Percentiles rank a stretch among this genome's conserved stretches.
phyloP scores from a whole-genome alignment of 805 yeast species.

The Saccharomycopsis schoenii region DNA sequence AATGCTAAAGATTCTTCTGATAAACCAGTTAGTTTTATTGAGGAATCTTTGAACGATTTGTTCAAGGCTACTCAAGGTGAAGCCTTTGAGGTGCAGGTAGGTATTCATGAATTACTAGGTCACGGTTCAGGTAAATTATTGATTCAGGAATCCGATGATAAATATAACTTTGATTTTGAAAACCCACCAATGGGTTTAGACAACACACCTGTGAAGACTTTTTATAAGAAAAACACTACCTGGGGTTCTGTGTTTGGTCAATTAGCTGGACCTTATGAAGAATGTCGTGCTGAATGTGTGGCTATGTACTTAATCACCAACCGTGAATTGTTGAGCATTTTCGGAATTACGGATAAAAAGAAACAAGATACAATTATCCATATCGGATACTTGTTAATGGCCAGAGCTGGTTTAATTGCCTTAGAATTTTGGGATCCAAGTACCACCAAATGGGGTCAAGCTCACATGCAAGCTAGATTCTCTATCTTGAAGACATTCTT shows the following conservation, averaged over 20 bases:
- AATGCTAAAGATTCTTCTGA: conserved; percentile 64
- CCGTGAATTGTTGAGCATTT: conserved; percentile 56
- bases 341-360: conserved; percentile 48
- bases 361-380: conserved; percentile 57
- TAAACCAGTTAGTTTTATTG: conserved; percentile 58
- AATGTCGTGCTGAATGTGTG: conserved; percentile 86
- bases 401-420: conserved; percentile 76
- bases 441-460: conserved; percentile 82
- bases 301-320: conserved; percentile 74
- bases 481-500: conserved; percentile 71
- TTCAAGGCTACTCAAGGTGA: conserved; percentile 67
- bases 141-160: conserved; percentile 46
- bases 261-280: conserved; percentile 81
- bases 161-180: conserved; percentile 59
- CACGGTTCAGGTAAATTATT: conserved; percentile 86
- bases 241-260: conserved; percentile 76
- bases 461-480: conserved; percentile 90
- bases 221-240: conserved; percentile 72
- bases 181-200: conserved; percentile 55
- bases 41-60: conserved; percentile 39
- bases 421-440: conserved; percentile 83
- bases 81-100: conserved; percentile 89
- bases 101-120: conserved; percentile 83
- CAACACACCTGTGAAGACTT: conserved; percentile 54
- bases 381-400: conserved; percentile 71